Conservation (phyloP, 23 red algal genomes). For the Pyropia yezoensis region DNA sequence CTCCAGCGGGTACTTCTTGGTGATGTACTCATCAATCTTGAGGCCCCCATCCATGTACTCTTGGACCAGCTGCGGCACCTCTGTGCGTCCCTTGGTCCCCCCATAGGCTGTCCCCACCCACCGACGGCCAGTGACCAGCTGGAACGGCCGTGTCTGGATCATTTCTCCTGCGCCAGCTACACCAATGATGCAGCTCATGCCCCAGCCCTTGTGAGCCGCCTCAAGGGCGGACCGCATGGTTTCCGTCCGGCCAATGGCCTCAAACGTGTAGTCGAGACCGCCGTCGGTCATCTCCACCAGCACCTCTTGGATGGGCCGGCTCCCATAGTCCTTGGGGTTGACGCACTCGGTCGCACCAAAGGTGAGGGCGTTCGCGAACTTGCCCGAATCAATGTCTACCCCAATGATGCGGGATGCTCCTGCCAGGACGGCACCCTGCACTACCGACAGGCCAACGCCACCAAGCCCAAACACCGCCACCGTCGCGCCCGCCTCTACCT, state of each 20-base stretch:
- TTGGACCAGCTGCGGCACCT: conserved; percentile 67
- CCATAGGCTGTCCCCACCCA: conserved; percentile 94
- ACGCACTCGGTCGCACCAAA: conserved; percentile 92
- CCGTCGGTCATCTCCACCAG: conserved; percentile 89
- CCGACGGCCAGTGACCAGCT: conserved; percentile 86
- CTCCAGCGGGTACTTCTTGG: conserved; percentile 50
- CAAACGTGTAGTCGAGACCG: conserved; percentile 96
- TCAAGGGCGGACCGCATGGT: conserved; percentile 90
- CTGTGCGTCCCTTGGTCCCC: conserved; percentile 76
- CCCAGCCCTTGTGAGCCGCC: conserved; percentile 97
- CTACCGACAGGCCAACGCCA: conserved; percentile 62
- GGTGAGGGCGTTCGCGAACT: conserved; percentile 62
- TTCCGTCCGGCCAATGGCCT: conserved; percentile 66
- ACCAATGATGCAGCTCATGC: conserved; percentile 85
- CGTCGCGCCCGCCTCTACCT: conserved; percentile 69
- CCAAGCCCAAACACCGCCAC: conserved; percentile 88
- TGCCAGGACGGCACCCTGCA: conserved; percentile 70
- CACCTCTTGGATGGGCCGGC: conserved; percentile 68
- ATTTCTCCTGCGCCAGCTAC: conserved; percentile 86
- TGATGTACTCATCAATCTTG: conserved; percentile 84
- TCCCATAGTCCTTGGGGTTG: conserved; percentile 46
- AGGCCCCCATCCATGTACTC: conserved; percentile 78
- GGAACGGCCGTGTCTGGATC: conserved; percentile 89
- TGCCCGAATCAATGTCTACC: conserved; percentile 64
- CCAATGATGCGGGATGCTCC: conserved; percentile 65